phyloP scores from a whole-genome alignment of 257 asterid genomes.

The Plantago major region DNA sequence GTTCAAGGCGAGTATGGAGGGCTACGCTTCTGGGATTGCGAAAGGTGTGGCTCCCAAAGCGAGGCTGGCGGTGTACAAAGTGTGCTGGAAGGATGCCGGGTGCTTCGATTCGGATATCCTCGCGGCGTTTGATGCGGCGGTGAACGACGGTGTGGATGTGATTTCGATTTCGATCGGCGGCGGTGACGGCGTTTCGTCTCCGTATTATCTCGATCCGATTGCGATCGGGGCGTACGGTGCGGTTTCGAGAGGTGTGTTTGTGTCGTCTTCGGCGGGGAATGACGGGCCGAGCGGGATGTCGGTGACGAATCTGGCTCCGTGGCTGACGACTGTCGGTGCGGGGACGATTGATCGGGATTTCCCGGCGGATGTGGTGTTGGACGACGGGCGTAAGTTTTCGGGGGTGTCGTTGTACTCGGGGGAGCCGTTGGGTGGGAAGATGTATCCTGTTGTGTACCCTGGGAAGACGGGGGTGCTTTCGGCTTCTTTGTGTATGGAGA shows the following conservation, averaged over 20 bases:
- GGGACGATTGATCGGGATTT: slow-evolving; percentile 88
- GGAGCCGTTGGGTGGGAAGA: slow-evolving; percentile 51
- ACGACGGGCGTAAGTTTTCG: slow-evolving; percentile 56
- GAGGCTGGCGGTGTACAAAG: slow-evolving; percentile 82
- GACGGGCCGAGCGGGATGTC: slow-evolving; percentile 98
- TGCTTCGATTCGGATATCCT: slow-evolving; percentile 94
- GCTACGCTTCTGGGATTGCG: slow-evolving; percentile 90
- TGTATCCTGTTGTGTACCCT: slow-evolving; percentile 75
- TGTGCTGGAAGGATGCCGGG: slow-evolving; percentile 90
- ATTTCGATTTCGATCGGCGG: slow-evolving; percentile 94
- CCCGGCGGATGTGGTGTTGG: slow-evolving; percentile 71
- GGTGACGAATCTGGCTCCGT: slow-evolving; percentile 90
- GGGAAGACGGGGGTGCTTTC: slow-evolving; percentile 81
- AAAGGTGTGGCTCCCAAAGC: slow-evolving; percentile 98
- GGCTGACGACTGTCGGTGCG: slow-evolving; percentile 96
- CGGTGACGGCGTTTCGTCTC: slow-evolving; percentile 87
- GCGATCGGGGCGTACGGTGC: slow-evolving; percentile 97
- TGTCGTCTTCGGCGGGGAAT: slow-evolving; percentile 91
- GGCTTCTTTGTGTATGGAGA: slow-evolving; percentile 90
- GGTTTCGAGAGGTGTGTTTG: slow-evolving; percentile 89
- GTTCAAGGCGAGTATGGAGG: slow-evolving; percentile 78
- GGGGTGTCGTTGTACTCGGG: slow-evolving; percentile 92
- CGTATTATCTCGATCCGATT: slow-evolving; percentile 92
- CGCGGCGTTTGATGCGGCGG: slow-evolving; percentile 94
- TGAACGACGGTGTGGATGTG: slow-evolving; percentile 87